A percentile compares a stretch with the other conserved stretches of the same genome.
These are phyloP conservation scores for Mrakia frigida DNA, from an alignment of 768 basidiomycete genomes.

Conservation along the genomic window DNA sequence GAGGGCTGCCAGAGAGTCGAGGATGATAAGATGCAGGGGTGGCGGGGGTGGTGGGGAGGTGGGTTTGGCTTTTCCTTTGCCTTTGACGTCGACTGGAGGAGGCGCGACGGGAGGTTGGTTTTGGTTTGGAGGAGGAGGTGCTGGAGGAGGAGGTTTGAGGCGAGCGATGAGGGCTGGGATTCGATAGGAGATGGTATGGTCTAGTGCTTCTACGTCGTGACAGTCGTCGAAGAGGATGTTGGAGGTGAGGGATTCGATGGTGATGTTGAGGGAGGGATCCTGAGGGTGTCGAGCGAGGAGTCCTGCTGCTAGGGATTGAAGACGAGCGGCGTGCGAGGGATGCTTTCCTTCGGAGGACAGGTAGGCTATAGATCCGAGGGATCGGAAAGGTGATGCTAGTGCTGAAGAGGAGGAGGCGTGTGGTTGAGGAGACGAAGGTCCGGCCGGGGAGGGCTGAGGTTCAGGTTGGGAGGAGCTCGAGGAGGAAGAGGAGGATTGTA, in stretches of 20 bases:
- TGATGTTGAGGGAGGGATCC: not conserved
- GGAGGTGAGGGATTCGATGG: conserved; percentile 35
- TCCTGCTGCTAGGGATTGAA: conserved; percentile 43
- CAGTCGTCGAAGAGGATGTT: conserved; percentile 57
- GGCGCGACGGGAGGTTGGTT: conserved; percentile 41
- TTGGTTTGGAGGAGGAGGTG: conserved; percentile 55
- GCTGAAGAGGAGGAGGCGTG: not conserved
- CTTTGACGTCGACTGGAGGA: conserved; percentile 55
- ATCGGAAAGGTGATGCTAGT: not conserved
- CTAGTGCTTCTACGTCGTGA: conserved; percentile 44
- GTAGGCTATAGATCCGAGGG: conserved; percentile 55
- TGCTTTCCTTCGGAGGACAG: conserved; percentile 67
- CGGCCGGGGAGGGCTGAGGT: conserved; percentile 59
- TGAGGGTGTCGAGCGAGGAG: conserved; percentile 27
- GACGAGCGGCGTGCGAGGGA: conserved; percentile 54
- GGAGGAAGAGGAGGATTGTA: conserved; percentile 28
- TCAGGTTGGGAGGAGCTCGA: not conserved
- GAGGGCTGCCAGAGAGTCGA: conserved; percentile 84
- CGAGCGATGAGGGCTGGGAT: conserved; percentile 42
- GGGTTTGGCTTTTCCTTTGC: conserved; percentile 48
- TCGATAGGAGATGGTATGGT: conserved; percentile 45
- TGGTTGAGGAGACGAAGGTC: conserved; percentile 51
- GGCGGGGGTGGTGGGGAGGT: not conserved
- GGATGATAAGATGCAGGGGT: conserved; percentile 71
- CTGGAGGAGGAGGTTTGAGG: conserved; percentile 50